Conservation (phyloP, 2,329 filamentous ascomycete species). For the Diplocarpon rosae region DNA sequence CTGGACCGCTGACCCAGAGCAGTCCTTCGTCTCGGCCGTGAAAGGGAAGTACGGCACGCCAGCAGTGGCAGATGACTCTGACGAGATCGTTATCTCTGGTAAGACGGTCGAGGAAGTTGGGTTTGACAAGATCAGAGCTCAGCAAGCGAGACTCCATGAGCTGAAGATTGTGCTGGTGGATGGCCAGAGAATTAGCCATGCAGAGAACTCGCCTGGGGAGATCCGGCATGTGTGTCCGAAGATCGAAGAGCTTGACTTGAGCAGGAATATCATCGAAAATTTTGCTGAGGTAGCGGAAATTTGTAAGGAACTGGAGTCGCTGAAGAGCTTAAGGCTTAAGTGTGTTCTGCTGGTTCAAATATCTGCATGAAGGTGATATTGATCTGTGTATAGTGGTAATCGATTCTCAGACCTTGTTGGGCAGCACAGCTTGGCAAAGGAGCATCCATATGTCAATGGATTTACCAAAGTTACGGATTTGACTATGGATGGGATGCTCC, state of each 20-base stretch:
- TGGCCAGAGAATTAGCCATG: slow-evolving; percentile 49
- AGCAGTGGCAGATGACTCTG: slow-evolving; percentile 20
- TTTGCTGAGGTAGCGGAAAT: slow-evolving; percentile 59
- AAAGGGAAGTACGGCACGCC: slow-evolving; percentile 73
- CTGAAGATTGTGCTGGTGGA: slow-evolving; percentile 76
- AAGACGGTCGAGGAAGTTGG: slow-evolving; percentile 91
- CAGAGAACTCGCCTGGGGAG: slow-evolving; percentile 25
- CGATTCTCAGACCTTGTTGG: slow-evolving; percentile 46
- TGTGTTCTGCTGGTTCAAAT: slow-evolving; percentile 31
- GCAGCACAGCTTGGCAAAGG: background rate
- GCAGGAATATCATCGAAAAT: slow-evolving; percentile 66
- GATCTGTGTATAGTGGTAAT: slow-evolving; percentile 52
- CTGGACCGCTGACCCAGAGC: slow-evolving; percentile 54
- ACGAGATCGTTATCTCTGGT: slow-evolving; percentile 53
- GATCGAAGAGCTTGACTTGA: slow-evolving; percentile 72
- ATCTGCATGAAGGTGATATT: background rate
- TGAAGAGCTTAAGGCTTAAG: slow-evolving; percentile 63
- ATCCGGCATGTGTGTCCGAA: slow-evolving; percentile 43
- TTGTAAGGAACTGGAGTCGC: slow-evolving; percentile 53
- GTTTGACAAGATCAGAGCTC: slow-evolving; percentile 80
- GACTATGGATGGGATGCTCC: slow-evolving; percentile 54
- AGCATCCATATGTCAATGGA: background rate
- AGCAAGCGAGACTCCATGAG: slow-evolving; percentile 68
- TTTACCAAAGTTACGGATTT: slow-evolving; percentile 42
- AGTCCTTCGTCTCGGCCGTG: slow-evolving; percentile 70